Conservation (phyloP, 331 rosid genomes). For the Saraca asoca region DNA sequence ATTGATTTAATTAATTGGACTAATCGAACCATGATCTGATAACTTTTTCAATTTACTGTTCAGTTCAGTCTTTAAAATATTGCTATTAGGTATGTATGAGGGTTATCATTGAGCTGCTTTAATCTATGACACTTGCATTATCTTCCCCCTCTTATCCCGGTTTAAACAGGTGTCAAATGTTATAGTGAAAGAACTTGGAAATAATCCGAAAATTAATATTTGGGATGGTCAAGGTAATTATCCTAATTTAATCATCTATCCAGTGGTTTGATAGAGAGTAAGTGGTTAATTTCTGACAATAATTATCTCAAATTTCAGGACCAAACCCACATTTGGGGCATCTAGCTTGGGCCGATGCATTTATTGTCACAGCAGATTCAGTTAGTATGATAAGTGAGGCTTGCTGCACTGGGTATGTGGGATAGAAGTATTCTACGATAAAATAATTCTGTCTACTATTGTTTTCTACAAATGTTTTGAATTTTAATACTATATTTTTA, state of each 20-base stretch:
- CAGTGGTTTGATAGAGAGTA: constrained; percentile 21
- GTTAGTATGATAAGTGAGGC: constrained; percentile 87
- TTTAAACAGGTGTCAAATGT: constrained; percentile 60
- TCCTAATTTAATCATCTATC: constrained; percentile 6
- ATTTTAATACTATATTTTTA: constrained; percentile 16
- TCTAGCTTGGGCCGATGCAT: constrained; percentile 95
- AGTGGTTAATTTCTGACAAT: constrained; percentile 23
- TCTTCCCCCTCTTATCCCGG: constrained; percentile 27
- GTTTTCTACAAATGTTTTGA: background rate
- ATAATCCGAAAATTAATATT: constrained; percentile 77
- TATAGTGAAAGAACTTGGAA: constrained; percentile 68
- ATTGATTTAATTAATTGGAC: too few relatives aligned
- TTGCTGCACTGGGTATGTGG: constrained; percentile 94
- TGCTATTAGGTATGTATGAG: too few relatives aligned
- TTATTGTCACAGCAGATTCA: constrained; percentile 94
- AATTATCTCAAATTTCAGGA: constrained; percentile 48
- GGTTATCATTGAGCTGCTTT: constrained; percentile 2
- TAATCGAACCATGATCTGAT: too few relatives aligned
- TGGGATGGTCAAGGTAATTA: constrained; percentile 82
- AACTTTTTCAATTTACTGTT: too few relatives aligned
- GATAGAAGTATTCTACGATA: constrained; percentile 28
- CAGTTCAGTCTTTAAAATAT: too few relatives aligned
- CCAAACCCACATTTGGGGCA: constrained; percentile 87
- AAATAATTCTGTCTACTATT: too few relatives aligned
- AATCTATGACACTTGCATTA: constrained; percentile 1